Evolutionary conservation across 2,329 filamentous ascomycete genomes (phyloP).

Genomic region (Aspergillus niger): DNA sequence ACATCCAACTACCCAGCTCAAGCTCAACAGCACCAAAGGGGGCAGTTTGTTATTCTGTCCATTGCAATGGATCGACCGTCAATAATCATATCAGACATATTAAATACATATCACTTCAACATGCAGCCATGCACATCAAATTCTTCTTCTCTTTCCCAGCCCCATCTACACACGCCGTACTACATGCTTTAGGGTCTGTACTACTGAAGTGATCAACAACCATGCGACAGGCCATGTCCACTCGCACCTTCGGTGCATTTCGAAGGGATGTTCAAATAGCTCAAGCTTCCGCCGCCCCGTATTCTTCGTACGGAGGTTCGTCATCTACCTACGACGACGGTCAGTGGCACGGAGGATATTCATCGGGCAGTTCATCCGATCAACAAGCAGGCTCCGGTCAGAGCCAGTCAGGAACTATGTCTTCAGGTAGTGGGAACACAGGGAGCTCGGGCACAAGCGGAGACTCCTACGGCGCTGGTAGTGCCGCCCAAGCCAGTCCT

Average conservation of each 20-base stretch:
- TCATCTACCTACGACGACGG: neutral
- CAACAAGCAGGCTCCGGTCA: neutral
- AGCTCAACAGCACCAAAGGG: neutral
- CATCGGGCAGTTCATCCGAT: neutral
- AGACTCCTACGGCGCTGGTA: neutral
- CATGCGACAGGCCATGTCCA: neutral
- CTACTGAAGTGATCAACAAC: neutral
- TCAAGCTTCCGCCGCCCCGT: neutral
- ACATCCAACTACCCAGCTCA: neutral
- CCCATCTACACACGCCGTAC: neutral
- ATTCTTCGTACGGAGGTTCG: neutral
- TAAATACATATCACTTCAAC: neutral
- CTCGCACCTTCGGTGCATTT: neutral
- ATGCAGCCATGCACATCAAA: neutral
- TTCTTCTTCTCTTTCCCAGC: neutral
- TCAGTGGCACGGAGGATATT: neutral
- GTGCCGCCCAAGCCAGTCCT: neutral
- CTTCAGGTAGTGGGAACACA: neutral
- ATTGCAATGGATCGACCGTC: neutral
- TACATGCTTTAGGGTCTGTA: neutral
- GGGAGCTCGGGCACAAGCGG: neutral
- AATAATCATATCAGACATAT: neutral
- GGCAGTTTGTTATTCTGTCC: neutral
- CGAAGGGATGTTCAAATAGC: conserved; percentile 2
- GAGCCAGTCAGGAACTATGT: neutral